A percentile compares a stretch with the other conserved stretches of the same genome.
These are phyloP conservation scores for Bolboschoenus planiculmis DNA, from an alignment of 176 grass and related monocot genomes.

Conservation along the genomic window DNA sequence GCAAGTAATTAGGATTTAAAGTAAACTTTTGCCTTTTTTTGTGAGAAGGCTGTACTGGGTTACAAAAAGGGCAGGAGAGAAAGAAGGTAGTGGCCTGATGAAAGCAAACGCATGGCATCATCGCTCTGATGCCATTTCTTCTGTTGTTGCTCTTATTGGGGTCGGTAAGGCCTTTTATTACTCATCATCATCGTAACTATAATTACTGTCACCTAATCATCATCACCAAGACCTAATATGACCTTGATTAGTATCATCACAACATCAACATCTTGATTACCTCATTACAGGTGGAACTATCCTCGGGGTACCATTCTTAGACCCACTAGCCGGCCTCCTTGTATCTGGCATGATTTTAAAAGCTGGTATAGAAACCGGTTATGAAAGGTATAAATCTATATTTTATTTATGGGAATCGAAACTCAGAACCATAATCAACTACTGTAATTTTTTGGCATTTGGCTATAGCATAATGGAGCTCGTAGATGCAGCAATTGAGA, in stretches of 20 bases:
- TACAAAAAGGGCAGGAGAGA: conserved; percentile 84
- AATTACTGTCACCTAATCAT: conserved; percentile 5
- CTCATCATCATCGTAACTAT: not conserved
- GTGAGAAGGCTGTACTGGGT: conserved; percentile 68
- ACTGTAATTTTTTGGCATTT: conserved; percentile 10
- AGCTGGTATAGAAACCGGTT: conserved; percentile 84
- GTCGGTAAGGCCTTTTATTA: conserved; percentile 61
- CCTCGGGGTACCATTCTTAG: conserved; percentile 73
- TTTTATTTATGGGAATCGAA: not conserved
- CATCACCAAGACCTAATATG: not conserved
- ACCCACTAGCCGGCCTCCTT: conserved; percentile 87
- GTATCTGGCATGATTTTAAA: conserved; percentile 95
- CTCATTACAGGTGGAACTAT: conserved; percentile 67
- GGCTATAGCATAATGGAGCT: conserved; percentile 62
- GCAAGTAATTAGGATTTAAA: not conserved
- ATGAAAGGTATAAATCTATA: conserved; percentile 62
- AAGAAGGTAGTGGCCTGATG: conserved; percentile 85
- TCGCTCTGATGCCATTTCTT: conserved; percentile 87
- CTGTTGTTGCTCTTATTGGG: conserved; percentile 74
- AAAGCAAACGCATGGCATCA: conserved; percentile 99
- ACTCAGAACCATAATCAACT: not conserved
- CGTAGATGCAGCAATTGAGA: conserved; percentile 80
- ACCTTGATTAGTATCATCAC: not conserved
- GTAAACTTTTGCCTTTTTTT: not conserved
- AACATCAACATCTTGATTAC: not conserved